Evolutionary conservation across 2,329 filamentous ascomycete species (phyloP), one percentile per base, ranked within the genome.

Genomic region (Arthroderma uncinatum): DNA sequence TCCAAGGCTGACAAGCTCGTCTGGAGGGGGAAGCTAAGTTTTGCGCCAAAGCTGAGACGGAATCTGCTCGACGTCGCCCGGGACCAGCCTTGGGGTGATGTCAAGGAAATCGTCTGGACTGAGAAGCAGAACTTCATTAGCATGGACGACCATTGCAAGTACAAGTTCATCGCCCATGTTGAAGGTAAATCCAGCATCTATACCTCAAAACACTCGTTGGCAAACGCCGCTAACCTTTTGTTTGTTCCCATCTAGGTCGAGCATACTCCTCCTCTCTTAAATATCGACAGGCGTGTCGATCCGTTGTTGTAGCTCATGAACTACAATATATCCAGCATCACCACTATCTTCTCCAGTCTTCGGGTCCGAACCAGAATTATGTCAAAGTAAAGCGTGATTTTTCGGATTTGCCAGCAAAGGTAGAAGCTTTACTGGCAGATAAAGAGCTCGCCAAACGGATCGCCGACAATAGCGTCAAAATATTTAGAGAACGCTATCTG

Each of bases 61-160:
- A 67, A 67, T 10, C 62, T 76, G 59, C 65, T 77, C 30, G 66
- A 74, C 53, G 66, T 67, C 3, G 70, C 72, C 6, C 64, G 68
- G 39, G 66, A 70, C 56, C 68, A 76, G 62, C 59, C 69, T 0
- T 79, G 76, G 77, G 73, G 72, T 2, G 75, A 78, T 62, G 74
- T 79, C 21, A 70, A 71, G 60, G 66, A 68, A 55, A 65, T 74
- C 28, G 64, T 71, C 53, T 76, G 74, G 73, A 61, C 64, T 10
- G 65, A 68, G 5, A 70, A 69, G 23, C 61, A 68, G 39, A 73
- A 78, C 57, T 71, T 78, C 5, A 64, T 79, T 3, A 70, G 67
- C 28, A 78, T 79, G 65, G 73, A 76, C 34, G 76, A 79, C 54
- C 77, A 79, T 64, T 80, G 78, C 65, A 70, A 71, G 30, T 80